Base-by-base conservation (phyloP, 2,329 filamentous ascomycete species). In the Sporothrix inflata region DNA sequence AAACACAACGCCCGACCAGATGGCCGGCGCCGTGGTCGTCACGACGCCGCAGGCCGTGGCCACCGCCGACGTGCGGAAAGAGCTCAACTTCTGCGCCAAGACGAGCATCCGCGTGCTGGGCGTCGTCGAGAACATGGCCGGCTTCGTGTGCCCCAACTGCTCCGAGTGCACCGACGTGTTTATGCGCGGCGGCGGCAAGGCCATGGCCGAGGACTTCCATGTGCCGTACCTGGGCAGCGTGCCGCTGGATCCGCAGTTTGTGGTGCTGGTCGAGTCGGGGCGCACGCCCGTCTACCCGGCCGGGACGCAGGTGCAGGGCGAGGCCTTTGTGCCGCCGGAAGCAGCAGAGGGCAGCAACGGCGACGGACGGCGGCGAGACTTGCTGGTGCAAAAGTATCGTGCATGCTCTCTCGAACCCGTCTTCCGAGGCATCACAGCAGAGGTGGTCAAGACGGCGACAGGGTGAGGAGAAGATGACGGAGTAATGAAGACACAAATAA, bases 111-210 rank as follows among this genome's bases (percentile, higher is more conserved):
- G 87, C 1, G 89, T 97, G 47, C 84, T 98, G 12, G 96, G 96
- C 0, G 94, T 99, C 0, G 88, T 99, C 61, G 96, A 99, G 83
- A 99, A 99, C 80, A 98, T 99, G 96, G 91, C 91, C 76, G 93
- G 93, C 2, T 97, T 93, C 77, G 92, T 96, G n/a, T 96, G 93
- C 78, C 90, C 90, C 7, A 88, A 91, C 78, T 92, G 90, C 81
- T 88, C 88, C 67, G 94, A 98, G 80, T 97, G 95, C 82, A 97
- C 93, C 69, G 93, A 98, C 81, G 88, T 98, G 69, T 99, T 99
- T 80, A 94, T 91, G 69, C 94, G 92, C 71, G 96, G 96, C 4
- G 96, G 96, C 3, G 96, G 96, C 8, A 85, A 93, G 80, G 87
- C 92, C 30, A 97, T 99, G 94, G 94, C 95, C 7, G 84, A 88